A percentile compares a stretch with the other conserved stretches of the same genome.
Evolutionary conservation across 2,329 filamentous ascomycete genomes (phyloP).

Genomic region (Ascochyta rabiei): DNA sequence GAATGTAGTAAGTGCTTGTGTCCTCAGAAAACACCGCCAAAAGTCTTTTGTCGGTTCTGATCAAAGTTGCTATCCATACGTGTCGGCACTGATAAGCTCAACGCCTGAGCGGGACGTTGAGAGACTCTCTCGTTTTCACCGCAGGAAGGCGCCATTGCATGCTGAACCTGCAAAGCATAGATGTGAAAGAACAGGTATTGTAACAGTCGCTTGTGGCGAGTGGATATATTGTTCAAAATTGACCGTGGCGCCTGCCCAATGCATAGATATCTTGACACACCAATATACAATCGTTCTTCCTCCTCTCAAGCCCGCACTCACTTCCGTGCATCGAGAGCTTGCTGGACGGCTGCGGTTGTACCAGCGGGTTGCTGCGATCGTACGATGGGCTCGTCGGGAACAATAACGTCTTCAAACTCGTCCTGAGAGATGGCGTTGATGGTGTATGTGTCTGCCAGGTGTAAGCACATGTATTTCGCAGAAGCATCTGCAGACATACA

Average conservation of each 20-base stretch:
- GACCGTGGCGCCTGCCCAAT: conserved; percentile 38
- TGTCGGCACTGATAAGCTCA: too few relatives aligned
- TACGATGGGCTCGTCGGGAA: conserved; percentile 73
- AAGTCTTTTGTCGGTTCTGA: too few relatives aligned
- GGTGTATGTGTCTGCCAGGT: conserved; percentile 66
- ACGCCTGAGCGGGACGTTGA: background rate
- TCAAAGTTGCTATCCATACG: too few relatives aligned
- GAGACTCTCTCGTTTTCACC: background rate
- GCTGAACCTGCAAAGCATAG: background rate
- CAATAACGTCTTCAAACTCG: conserved; percentile 93
- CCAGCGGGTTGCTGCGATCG: conserved; percentile 43
- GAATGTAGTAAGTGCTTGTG: too few relatives aligned
- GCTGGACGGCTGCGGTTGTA: conserved; percentile 38
- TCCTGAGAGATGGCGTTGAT: conserved; percentile 91
- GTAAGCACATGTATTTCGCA: conserved; percentile 17
- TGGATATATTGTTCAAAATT: conserved; percentile 24
- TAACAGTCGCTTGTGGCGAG: conserved; percentile 8
- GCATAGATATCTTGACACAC: conserved; percentile 35
- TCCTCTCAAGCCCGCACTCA: conserved; percentile 5
- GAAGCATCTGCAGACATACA: conserved; percentile 62
- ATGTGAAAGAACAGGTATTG: background rate
- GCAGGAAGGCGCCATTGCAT: background rate
- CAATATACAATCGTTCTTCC: conserved; percentile 25
- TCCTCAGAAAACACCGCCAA: too few relatives aligned
- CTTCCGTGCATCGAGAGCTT: conserved; percentile 40